phyloP scores from a whole-genome alignment of 495 filamentous ascomycete genomes.

The Talaromyces thailandensis region DNA sequence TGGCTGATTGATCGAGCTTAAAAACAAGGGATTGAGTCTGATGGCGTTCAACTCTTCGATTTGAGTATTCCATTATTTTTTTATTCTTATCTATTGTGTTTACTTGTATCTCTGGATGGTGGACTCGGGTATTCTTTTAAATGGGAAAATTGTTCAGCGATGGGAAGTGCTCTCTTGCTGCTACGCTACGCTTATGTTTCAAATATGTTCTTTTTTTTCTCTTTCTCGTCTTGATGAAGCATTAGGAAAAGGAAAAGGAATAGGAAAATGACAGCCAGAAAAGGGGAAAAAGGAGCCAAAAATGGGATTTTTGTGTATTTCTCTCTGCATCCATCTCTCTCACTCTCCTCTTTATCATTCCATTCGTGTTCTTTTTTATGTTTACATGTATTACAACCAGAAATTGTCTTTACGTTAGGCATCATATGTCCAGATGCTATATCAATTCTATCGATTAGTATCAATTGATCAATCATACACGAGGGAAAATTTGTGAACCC shows the following conservation, averaged over 20 bases:
- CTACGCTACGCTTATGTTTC: not conserved
- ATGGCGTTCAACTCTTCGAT: conserved; percentile 23
- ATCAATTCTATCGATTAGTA: not conserved
- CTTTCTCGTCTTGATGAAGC: not conserved
- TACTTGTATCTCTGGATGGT: conserved; percentile 3
- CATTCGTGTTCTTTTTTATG: not conserved
- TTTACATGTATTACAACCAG: not conserved
- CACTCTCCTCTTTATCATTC: conserved; percentile 7
- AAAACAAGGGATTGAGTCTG: conserved; percentile 16
- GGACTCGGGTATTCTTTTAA: conserved; percentile 1
- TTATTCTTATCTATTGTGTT: conserved; percentile 11
- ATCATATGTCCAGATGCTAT: not conserved
- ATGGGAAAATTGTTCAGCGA: conserved; percentile 6
- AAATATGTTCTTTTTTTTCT: conserved; percentile 3
- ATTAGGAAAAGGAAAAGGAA: too few species aligned
- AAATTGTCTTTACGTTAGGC: not conserved
- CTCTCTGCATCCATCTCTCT: conserved; percentile 7
- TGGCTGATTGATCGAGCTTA: conserved; percentile 1
- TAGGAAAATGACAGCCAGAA: not conserved
- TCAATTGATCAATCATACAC: not conserved
- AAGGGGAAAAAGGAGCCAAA: not conserved
- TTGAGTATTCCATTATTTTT: conserved; percentile 10
- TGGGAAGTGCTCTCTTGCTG: conserved; percentile 9
- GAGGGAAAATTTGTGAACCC: too few species aligned
- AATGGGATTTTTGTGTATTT: conserved; percentile 5